Evolutionary conservation across 2,329 filamentous ascomycete species (phyloP).

Genomic region (Leptographium lundbergii): DNA sequence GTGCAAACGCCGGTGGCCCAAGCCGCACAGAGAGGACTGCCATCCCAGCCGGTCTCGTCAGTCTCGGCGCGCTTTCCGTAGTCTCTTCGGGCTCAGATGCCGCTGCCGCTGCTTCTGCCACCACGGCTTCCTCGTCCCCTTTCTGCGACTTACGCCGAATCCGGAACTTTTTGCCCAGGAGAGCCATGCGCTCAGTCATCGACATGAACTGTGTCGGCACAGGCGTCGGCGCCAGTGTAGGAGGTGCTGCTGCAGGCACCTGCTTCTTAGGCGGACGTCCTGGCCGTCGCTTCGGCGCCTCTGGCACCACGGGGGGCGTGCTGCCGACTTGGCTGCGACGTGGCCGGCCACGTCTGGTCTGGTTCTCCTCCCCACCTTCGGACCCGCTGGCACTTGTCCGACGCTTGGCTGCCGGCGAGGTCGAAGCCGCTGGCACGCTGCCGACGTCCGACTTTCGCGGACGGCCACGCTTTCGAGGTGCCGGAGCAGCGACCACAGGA

Average conservation of each 20-base stretch:
- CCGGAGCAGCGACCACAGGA: too few relatives aligned
- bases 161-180: slow-evolving; percentile 40
- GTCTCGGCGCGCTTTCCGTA: background rate
- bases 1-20: background rate
- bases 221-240: background rate
- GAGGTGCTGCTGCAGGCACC: slow-evolving; percentile 2
- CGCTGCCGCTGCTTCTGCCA: background rate
- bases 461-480: slow-evolving; percentile 7
- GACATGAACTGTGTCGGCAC: slow-evolving; percentile 30
- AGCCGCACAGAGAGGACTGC: background rate
- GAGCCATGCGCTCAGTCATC: slow-evolving; percentile 43
- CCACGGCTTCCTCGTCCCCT: background rate
- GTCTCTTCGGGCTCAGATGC: background rate
- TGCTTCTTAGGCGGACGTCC: slow-evolving; percentile 22
- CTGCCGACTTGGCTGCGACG: background rate
- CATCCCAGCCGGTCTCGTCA: background rate
- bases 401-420: slow-evolving; percentile 13
- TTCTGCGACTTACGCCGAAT: slow-evolving; percentile 19
- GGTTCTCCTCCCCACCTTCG: slow-evolving; percentile 1
- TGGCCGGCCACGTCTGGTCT: background rate
- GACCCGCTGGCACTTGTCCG: background rate
- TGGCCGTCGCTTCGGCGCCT: slow-evolving; percentile 15
- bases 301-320: background rate
- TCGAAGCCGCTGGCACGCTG: background rate
- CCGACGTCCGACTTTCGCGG: slow-evolving; percentile 2